These are phyloP conservation scores for Termitomyces sp. DNA, from an alignment of 768 basidiomycete genomes.

Conservation along the genomic window DNA sequence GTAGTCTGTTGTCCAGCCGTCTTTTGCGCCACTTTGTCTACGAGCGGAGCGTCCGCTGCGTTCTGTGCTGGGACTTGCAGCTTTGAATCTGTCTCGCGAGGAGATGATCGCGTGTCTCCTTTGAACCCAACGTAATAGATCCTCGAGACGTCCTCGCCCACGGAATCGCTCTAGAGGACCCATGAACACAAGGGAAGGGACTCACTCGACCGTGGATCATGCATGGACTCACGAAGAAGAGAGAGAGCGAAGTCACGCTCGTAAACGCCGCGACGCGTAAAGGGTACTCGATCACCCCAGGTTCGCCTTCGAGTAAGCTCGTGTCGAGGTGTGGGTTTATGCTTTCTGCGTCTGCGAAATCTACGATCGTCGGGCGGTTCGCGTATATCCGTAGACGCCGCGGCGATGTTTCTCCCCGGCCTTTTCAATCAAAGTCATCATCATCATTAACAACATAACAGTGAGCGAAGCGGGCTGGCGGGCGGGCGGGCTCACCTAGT, in stretches of 20 bases:
- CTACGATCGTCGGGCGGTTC: slow-evolving; percentile 70
- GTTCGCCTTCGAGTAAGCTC: slow-evolving; percentile 65
- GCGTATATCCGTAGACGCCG: slow-evolving; percentile 72
- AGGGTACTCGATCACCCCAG: slow-evolving; percentile 70
- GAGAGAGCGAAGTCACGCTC: slow-evolving; percentile 65
- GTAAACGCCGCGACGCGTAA: slow-evolving; percentile 71
- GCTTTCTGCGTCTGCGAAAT: slow-evolving; percentile 69
- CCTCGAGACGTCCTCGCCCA: slow-evolving; percentile 58
- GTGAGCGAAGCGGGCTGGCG: no score
- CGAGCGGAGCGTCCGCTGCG: slow-evolving; percentile 66
- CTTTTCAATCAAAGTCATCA: no score
- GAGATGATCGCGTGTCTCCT: slow-evolving; percentile 54
- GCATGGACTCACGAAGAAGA: slow-evolving; percentile 85
- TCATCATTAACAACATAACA: no score
- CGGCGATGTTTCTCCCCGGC: slow-evolving; percentile 74
- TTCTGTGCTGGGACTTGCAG: slow-evolving; percentile 78
- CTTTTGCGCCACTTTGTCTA: slow-evolving; percentile 57
- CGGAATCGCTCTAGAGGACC: slow-evolving; percentile 55
- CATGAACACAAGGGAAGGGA: no score
- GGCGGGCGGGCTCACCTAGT: slow-evolving; percentile 59
- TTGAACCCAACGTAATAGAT: slow-evolving; percentile 84
- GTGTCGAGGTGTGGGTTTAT: slow-evolving; percentile 70
- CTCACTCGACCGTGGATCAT: no score
- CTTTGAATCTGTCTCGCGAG: slow-evolving; percentile 56
- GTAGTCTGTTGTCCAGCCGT: slow-evolving; percentile 58